Evolutionary conservation across 768 basidiomycete species (phyloP).

Genomic region (Fomitopsis serialis): DNA sequence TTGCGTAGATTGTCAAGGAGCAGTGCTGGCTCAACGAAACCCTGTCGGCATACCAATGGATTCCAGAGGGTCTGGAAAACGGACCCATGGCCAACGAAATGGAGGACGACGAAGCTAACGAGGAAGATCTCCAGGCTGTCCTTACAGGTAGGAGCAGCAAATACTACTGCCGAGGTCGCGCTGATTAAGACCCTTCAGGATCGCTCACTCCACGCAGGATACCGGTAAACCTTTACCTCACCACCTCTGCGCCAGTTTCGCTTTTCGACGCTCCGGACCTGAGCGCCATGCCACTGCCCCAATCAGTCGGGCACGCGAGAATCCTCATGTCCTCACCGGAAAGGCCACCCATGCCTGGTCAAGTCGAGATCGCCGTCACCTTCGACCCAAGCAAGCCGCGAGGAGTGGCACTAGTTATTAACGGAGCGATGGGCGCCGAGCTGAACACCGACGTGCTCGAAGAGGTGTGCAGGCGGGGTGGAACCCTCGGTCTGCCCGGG

Average conservation of each 20-base stretch:
- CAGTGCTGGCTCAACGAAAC: constrained; percentile 83
- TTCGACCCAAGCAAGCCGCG: constrained; percentile 52
- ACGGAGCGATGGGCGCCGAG: constrained; percentile 46
- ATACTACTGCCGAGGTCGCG: neutral
- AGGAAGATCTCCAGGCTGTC: constrained; percentile 58
- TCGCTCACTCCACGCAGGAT: constrained; percentile 52
- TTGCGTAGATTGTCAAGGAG: constrained; percentile 61
- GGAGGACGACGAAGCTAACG: constrained; percentile 30
- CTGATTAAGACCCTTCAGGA: constrained; percentile 29
- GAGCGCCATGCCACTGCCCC: constrained; percentile 26
- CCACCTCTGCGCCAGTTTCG: constrained; percentile 25
- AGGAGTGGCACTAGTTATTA: constrained; percentile 53
- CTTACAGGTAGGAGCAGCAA: constrained; percentile 42
- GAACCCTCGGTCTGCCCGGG: constrained; percentile 62
- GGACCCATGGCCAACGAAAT: neutral
- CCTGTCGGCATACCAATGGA: constrained; percentile 58
- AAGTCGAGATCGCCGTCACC: constrained; percentile 58
- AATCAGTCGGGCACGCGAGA: constrained; percentile 30
- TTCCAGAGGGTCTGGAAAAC: constrained; percentile 39
- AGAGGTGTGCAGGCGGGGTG: constrained; percentile 69
- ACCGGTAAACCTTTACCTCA: constrained; percentile 68
- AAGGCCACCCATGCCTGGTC: constrained; percentile 55
- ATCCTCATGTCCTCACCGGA: constrained; percentile 68
- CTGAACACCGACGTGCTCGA: constrained; percentile 50
- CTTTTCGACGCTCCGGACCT: constrained; percentile 38